Conservation (phyloP, 805 yeast genomes). For the Kluyveromyces siamensis region DNA sequence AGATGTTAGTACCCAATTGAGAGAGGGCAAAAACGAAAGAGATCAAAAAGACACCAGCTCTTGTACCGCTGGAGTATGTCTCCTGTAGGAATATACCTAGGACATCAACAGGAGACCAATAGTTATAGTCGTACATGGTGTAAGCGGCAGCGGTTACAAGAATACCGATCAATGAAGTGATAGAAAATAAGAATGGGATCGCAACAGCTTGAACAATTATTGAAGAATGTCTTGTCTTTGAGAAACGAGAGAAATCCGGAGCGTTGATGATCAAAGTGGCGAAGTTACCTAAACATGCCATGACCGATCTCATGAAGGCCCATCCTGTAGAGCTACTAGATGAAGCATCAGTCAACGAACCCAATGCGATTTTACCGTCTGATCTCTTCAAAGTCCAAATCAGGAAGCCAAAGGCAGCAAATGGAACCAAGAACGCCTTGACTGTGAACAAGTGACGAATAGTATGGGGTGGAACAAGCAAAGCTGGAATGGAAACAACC, state of each 20-base stretch:
- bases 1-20: conserved; percentile 69
- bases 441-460: conserved; percentile 78
- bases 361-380: conserved; percentile 39
- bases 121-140: conserved; percentile 53
- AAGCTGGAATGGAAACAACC: conserved; percentile 68
- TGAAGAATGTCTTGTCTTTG: conserved; percentile 45
- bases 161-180: conserved; percentile 80
- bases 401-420: conserved; percentile 75
- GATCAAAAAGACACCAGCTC: conserved; percentile 76
- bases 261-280: conserved; percentile 85
- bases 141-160: conserved; percentile 74
- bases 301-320: conserved; percentile 70
- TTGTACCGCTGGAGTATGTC: conserved; percentile 41
- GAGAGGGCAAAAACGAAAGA: conserved; percentile 64
- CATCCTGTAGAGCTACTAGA: conserved; percentile 61
- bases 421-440: conserved; percentile 69
- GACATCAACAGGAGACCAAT: conserved; percentile 82
- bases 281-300: conserved; percentile 79
- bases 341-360: conserved; percentile 26
- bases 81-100: conserved; percentile 52
- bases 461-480: conserved; percentile 74
- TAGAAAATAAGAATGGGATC: conserved; percentile 68
- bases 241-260: conserved; percentile 83
- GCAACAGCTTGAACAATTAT: conserved; percentile 52
- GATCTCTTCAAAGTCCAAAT: conserved; percentile 81